phyloP scores from a whole-genome alignment of 2,329 filamentous ascomycete species.

The Aspergillus fructus region DNA sequence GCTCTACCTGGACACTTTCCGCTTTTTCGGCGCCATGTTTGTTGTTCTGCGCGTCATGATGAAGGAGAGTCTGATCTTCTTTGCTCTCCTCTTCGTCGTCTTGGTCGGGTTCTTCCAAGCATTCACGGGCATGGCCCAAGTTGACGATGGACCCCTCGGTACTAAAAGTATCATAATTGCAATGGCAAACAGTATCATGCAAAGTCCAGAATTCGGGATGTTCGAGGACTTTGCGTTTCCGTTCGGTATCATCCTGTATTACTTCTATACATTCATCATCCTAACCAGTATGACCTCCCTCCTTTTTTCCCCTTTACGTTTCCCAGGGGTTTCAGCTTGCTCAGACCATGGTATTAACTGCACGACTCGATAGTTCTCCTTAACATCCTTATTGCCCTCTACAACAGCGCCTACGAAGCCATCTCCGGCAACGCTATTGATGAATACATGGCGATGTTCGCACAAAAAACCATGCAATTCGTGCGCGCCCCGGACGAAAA shows the following conservation, averaged over 20 bases:
- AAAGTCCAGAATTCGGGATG: conserved; percentile 81
- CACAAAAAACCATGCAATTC: conserved; percentile 94
- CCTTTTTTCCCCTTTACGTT: not conserved
- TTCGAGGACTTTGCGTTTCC: conserved; percentile 91
- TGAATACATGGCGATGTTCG: conserved; percentile 90
- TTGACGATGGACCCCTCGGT: conserved; percentile 64
- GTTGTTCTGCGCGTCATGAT: conserved; percentile 95
- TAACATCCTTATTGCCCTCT: conserved; percentile 95
- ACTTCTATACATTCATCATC: conserved; percentile 95
- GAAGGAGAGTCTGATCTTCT: conserved; percentile 94
- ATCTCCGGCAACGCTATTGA: conserved; percentile 91
- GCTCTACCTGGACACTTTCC: conserved; percentile 87
- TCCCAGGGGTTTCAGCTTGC: no score
- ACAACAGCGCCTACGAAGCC: conserved; percentile 94
- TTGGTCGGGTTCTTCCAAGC: conserved; percentile 80
- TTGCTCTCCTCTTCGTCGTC: conserved; percentile 81
- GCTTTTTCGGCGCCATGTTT: conserved; percentile 97
- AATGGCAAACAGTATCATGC: conserved; percentile 85
- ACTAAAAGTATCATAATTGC: conserved; percentile 49
- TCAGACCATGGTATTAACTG: conserved; percentile 9
- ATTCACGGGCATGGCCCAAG: conserved; percentile 86
- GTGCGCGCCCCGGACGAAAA: conserved; percentile 97
- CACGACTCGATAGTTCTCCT: conserved; percentile 61
- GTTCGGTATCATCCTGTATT: conserved; percentile 93
- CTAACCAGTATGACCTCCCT: conserved; percentile 64